Percentiles rank a stretch among this genome's conserved stretches.
Conservation (phyloP, 495 filamentous ascomycete genomes). For the Penicillium manginii region DNA sequence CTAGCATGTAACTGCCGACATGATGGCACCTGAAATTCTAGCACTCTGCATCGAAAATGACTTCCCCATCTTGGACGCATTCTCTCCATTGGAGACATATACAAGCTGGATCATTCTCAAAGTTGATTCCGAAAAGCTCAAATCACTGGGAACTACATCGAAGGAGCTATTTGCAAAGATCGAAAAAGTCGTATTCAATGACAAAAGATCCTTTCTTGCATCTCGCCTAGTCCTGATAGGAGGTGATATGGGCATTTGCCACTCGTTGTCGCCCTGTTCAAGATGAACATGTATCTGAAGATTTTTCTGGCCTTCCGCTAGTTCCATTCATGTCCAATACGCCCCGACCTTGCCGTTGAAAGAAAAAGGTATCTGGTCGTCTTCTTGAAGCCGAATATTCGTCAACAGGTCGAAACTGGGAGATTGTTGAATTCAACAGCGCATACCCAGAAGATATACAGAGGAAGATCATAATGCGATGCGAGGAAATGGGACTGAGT, state of each 20-base stretch:
- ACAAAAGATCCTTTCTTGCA: slow-evolving; percentile 31
- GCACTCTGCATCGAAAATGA: slow-evolving; percentile 29
- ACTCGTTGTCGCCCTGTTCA: slow-evolving; percentile 32
- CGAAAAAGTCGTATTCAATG: slow-evolving; percentile 26
- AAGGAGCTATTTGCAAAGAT: slow-evolving; percentile 23
- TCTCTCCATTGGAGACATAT: slow-evolving; percentile 32
- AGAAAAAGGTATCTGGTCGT: slow-evolving; percentile 16
- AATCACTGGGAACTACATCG: slow-evolving; percentile 17
- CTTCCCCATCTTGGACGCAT: slow-evolving; percentile 26
- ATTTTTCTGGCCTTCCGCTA: slow-evolving; percentile 26
- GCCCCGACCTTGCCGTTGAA: slow-evolving; percentile 3
- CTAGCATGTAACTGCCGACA: slow-evolving; percentile 27
- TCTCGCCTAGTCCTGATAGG: slow-evolving; percentile 31
- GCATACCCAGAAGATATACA: slow-evolving; percentile 20
- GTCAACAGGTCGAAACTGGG: slow-evolving; percentile 11
- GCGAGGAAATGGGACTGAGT: slow-evolving; percentile 7
- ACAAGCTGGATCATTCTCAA: slow-evolving; percentile 31
- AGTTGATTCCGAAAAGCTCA: slow-evolving; percentile 25
- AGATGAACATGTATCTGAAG: slow-evolving; percentile 34
- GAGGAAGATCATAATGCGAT: slow-evolving; percentile 9
- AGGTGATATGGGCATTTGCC: slow-evolving; percentile 35
- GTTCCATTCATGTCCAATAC: slow-evolving; percentile 34
- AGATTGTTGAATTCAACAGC: slow-evolving; percentile 15
- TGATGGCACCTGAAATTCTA: slow-evolving; percentile 32
- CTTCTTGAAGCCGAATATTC: slow-evolving; percentile 23